Evolutionary conservation across 108 stramenopile species (phyloP).

Genomic region (Conticribra guillardii): DNA sequence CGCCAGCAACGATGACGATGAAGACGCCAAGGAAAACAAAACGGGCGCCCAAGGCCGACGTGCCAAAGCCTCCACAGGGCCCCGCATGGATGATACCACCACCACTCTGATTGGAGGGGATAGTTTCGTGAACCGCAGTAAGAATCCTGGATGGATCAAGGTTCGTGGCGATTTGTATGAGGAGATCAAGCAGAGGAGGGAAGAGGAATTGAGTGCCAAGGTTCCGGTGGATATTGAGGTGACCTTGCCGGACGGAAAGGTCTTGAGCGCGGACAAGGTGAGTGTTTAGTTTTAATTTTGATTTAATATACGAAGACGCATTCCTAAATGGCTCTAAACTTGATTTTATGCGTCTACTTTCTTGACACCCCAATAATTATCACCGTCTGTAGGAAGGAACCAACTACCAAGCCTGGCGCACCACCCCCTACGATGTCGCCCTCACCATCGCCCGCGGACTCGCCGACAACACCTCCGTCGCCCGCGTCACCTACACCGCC

Average conservation of each 20-base stretch:
- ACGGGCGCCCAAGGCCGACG: slow-evolving; percentile 75
- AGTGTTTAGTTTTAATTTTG: slow-evolving; percentile 4
- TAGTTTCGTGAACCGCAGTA: slow-evolving; percentile 64
- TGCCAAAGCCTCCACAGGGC: slow-evolving; percentile 78
- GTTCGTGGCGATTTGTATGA: slow-evolving; percentile 67
- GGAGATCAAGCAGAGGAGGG: slow-evolving; percentile 59
- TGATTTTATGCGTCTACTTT: no score
- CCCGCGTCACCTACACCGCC: slow-evolving; percentile 85
- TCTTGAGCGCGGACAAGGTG: slow-evolving; percentile 59
- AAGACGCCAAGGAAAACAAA: slow-evolving; percentile 11
- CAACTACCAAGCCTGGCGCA: slow-evolving; percentile 62
- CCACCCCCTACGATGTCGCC: slow-evolving; percentile 96
- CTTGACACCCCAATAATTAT: no score
- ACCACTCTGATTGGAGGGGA: slow-evolving; percentile 72
- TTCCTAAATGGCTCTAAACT: not conserved
- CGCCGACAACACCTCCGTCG: slow-evolving; percentile 84
- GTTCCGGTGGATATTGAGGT: slow-evolving; percentile 84
- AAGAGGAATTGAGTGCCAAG: slow-evolving; percentile 67
- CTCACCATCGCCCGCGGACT: slow-evolving; percentile 87
- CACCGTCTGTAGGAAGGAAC: slow-evolving; percentile 29
- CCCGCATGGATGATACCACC: slow-evolving; percentile 71
- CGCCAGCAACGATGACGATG: not conserved
- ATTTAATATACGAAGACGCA: not conserved
- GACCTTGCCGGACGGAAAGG: slow-evolving; percentile 96
- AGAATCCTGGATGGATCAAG: slow-evolving; percentile 75